phyloP scores from a whole-genome alignment of 768 basidiomycete genomes.

The Podaxis sp. region DNA sequence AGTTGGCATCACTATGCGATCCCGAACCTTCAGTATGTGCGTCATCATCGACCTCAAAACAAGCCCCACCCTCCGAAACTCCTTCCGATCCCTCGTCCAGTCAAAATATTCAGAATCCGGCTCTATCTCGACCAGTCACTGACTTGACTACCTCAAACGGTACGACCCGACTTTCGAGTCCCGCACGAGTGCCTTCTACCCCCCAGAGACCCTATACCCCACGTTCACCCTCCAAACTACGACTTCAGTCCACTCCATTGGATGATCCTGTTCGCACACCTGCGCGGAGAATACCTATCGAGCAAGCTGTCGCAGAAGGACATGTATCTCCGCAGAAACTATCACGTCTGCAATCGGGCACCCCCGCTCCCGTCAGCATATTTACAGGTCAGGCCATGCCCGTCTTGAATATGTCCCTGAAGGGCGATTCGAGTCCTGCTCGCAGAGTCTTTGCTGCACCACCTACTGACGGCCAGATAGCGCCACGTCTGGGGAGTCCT shows the following conservation, averaged over 20 bases:
- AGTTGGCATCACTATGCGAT: background rate
- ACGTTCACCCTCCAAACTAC: slow-evolving; percentile 28
- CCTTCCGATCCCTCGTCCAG: background rate
- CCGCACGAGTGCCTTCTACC: slow-evolving; percentile 21
- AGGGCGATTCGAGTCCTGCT: slow-evolving; percentile 12
- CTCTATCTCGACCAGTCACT: slow-evolving; percentile 25
- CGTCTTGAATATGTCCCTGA: slow-evolving; percentile 8
- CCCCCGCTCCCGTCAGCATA: slow-evolving; percentile 14
- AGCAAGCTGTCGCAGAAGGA: slow-evolving; percentile 48
- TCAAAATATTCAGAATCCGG: slow-evolving; percentile 12
- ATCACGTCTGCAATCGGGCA: slow-evolving; percentile 26
- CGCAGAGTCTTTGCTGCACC: slow-evolving; percentile 11
- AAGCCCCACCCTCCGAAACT: background rate
- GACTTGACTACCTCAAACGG: slow-evolving; percentile 22
- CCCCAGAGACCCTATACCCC: slow-evolving; percentile 3
- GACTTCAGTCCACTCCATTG: slow-evolving; percentile 23
- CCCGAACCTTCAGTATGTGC: slow-evolving; percentile 2
- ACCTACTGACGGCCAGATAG: background rate
- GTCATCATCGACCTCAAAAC: slow-evolving; percentile 15
- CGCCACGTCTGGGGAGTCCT: slow-evolving; percentile 14
- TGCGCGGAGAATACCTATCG: slow-evolving; percentile 61
- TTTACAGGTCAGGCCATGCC: slow-evolving; percentile 8
- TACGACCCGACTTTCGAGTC: slow-evolving; percentile 25
- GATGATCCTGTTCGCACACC: slow-evolving; percentile 52
- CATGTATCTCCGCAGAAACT: slow-evolving; percentile 49